Conservation (phyloP, 2,329 filamentous ascomycete species). For the Cladosporium sp. region DNA sequence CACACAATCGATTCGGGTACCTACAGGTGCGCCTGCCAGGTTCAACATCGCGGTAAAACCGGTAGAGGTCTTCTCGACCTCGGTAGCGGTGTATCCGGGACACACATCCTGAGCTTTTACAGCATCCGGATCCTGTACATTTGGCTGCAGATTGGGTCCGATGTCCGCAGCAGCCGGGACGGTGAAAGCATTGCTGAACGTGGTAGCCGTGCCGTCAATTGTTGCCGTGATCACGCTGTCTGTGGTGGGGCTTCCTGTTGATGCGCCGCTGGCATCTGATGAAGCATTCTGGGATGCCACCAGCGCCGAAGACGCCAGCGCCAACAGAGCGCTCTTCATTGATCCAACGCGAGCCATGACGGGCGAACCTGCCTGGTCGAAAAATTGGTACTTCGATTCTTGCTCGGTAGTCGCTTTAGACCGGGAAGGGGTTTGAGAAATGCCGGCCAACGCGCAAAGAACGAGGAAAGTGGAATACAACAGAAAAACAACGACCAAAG, state of each 20-base stretch:
- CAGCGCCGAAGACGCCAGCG: constrained; percentile 10
- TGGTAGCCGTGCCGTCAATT: constrained; percentile 5
- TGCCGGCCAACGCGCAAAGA: too few relatives aligned
- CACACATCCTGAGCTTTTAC: constrained; percentile 57
- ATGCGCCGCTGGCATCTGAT: not conserved
- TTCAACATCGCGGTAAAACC: constrained; percentile 51
- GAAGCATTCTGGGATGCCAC: constrained; percentile 5
- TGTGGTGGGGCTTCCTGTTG: constrained; percentile 5
- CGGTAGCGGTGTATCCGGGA: constrained; percentile 55
- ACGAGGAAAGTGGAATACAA: constrained; percentile 4
- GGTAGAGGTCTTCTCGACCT: constrained; percentile 41
- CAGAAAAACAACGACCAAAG: not conserved
- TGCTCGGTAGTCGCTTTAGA: not conserved
- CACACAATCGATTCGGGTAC: constrained; percentile 54
- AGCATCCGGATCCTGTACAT: constrained; percentile 61
- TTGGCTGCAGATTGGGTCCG: constrained; percentile 48
- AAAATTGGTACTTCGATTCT: not conserved
- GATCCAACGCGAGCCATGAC: constrained; percentile 9
- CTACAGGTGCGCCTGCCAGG: constrained; percentile 46
- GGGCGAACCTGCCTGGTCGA: constrained; percentile 1
- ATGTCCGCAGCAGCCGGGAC: constrained; percentile 31
- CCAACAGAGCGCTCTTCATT: constrained; percentile 7
- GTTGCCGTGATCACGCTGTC: constrained; percentile 6
- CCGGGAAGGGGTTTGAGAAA: too few relatives aligned
- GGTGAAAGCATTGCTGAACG: constrained; percentile 23